Percentiles rank a stretch among this genome's conserved stretches.
Evolutionary conservation across 108 stramenopile species (phyloP).

Genomic region (Conticribra weissflogii): DNA sequence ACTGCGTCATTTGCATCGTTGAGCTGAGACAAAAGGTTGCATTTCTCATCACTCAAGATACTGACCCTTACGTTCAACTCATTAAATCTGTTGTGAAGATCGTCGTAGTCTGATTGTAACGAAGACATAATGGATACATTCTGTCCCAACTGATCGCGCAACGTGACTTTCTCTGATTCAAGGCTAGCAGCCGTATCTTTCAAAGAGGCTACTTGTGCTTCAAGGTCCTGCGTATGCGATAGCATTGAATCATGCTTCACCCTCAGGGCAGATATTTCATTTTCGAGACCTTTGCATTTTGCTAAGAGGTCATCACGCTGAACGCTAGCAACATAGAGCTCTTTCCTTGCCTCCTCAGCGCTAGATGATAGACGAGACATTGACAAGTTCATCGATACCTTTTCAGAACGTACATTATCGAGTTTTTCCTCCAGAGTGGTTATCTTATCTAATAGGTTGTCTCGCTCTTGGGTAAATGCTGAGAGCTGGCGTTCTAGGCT

Average conservation of each 20-base stretch:
- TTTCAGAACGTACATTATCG: too few species aligned
- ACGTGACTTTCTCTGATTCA: background rate
- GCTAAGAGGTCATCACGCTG: background rate
- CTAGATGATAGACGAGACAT: background rate
- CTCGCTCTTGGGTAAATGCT: too few species aligned
- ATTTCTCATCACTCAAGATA: too few species aligned
- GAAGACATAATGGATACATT: background rate
- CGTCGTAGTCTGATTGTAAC: too few species aligned
- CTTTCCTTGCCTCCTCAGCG: background rate
- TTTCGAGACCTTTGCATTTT: background rate
- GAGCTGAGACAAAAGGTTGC: too few species aligned
- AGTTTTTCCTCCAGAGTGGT: too few species aligned
- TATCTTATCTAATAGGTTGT: too few species aligned
- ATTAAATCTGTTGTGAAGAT: too few species aligned
- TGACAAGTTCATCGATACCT: too few species aligned
- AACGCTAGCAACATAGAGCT: background rate
- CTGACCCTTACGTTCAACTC: too few species aligned
- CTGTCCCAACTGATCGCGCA: background rate
- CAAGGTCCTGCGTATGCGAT: background rate
- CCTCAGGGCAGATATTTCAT: background rate
- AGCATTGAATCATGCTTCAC: background rate
- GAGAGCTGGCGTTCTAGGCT: too few species aligned
- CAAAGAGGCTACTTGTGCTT: background rate
- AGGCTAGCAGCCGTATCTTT: background rate
- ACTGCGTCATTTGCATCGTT: too few species aligned